Base-by-base conservation (phyloP, 2,329 filamentous ascomycete species). In the Cytospora leucostoma region DNA sequence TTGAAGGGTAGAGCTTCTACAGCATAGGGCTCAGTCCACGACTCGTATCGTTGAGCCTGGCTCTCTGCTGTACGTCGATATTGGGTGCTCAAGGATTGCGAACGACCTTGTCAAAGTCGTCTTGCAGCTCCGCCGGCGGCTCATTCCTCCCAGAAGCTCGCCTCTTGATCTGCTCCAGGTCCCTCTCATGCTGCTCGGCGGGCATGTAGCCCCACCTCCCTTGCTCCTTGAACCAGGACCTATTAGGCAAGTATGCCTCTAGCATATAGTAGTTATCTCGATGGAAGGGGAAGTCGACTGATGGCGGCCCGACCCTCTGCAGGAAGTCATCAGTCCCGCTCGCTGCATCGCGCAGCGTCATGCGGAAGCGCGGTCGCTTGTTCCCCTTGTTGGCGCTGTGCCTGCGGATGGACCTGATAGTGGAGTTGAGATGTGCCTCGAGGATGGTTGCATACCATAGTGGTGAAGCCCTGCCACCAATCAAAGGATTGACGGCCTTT, bases 211-310 rank as follows among this genome's bases (percentile, higher is more conserved):
- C 70, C 84, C 84, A 87, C 50, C 71, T 71, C 44, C 74, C 70
- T 5, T 77, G 68, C 10, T 79, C 74, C 17, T 75, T 75, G 55
- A 73, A 78, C 84, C 84, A 87, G 53, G 77, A 79, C 27, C 85
- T 76, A 65, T 83, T 83, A 0, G 85, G 85, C 55, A 87, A 68
- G 67, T 83, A 87, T 1, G 81, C 81, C 69, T 86, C 78, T 34
- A 87, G 76, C 75, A 83, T 79, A 68, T 87, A 84, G 68, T 87
- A 87, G 53, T 82, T 80, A 63, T 87, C 85, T 27, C 85, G 74
- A 57, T 82, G 78, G 61, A 78, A 85, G 0, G 83, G 84, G 12
- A 84, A 79, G 59, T 85, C 82, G 12, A 81, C 69, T 0, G 79
- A 81, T 0, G 78, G 76, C 4, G 82, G 83, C 0, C 84, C 84